phyloP scores from a whole-genome alignment of 1,139 yeast species.

The Scheffersomyces lignicola region DNA sequence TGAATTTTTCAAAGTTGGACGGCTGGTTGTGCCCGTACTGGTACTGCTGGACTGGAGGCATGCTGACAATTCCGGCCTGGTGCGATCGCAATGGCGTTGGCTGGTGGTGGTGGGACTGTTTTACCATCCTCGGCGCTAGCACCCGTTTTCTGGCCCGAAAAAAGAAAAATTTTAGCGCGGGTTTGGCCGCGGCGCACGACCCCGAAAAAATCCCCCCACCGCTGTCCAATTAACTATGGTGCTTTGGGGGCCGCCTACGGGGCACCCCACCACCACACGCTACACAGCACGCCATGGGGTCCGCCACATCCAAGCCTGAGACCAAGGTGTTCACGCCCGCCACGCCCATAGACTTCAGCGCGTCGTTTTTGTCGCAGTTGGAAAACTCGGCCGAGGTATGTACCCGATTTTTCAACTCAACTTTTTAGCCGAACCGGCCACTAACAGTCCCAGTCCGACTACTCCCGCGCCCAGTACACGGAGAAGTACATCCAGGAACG shows the following conservation, averaged over 20 bases:
- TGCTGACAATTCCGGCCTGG: conserved; percentile 19
- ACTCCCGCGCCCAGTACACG: conserved; percentile 75
- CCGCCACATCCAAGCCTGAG: conserved; percentile 58
- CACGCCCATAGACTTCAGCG: conserved; percentile 75
- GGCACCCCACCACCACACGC: no score
- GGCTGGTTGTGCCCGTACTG: conserved; percentile 77
- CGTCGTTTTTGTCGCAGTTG: conserved; percentile 66
- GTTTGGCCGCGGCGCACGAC: not conserved
- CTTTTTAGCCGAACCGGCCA: not conserved
- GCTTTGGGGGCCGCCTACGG: no score
- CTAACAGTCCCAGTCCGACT: conserved; percentile 65
- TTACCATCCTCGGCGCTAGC: no score
- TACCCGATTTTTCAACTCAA: no score
- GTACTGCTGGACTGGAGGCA: conserved; percentile 87
- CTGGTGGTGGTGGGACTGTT: no score
- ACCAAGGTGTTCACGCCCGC: conserved; percentile 68
- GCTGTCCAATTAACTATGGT: no score
- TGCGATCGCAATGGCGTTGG: not conserved
- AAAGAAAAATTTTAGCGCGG: not conserved
- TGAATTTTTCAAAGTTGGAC: conserved; percentile 90
- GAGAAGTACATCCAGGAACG: conserved; percentile 77
- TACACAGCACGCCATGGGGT: no score
- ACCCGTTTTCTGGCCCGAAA: no score
- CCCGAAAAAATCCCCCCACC: no score
- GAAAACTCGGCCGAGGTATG: conserved; percentile 67